Conservation (phyloP, 2,329 filamentous ascomycete species). For the Fusarium subtropicale region DNA sequence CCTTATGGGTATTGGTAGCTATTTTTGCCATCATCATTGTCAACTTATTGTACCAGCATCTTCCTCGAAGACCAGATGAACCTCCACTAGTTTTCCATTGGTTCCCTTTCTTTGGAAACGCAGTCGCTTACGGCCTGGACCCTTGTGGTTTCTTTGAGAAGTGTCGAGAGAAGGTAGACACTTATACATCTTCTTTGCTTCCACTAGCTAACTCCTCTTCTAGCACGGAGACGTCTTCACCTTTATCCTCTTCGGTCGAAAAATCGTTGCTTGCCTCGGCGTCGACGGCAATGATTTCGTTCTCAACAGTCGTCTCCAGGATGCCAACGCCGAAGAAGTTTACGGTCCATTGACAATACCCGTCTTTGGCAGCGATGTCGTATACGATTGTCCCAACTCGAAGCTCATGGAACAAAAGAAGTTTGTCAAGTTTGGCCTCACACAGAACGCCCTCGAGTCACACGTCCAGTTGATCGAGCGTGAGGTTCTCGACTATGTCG, state of each 20-base stretch:
- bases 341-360: constrained; percentile 64
- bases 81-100: constrained; percentile 70
- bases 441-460: constrained; percentile 69
- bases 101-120: constrained; percentile 74
- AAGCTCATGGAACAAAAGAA: constrained; percentile 93
- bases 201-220: neutral
- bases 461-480: constrained; percentile 79
- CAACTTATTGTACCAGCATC: constrained; percentile 33
- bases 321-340: constrained; percentile 66
- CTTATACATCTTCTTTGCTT: neutral
- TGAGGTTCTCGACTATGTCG: constrained; percentile 75
- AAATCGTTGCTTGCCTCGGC: constrained; percentile 63
- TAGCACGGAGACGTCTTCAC: constrained; percentile 66
- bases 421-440: constrained; percentile 79
- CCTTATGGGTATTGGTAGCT: constrained; percentile 8
- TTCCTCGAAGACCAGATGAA: constrained; percentile 45
- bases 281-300: constrained; percentile 66
- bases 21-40: constrained; percentile 13
- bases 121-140: constrained; percentile 77
- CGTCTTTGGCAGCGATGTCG: constrained; percentile 80
- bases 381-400: constrained; percentile 86
- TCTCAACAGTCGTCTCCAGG: constrained; percentile 64
- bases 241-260: constrained; percentile 64
- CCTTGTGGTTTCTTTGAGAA: constrained; percentile 74
- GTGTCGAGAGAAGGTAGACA: constrained; percentile 71